Evolutionary conservation across 2,329 filamentous ascomycete genomes (phyloP).

Genomic region (Aspergillus alliaceus): DNA sequence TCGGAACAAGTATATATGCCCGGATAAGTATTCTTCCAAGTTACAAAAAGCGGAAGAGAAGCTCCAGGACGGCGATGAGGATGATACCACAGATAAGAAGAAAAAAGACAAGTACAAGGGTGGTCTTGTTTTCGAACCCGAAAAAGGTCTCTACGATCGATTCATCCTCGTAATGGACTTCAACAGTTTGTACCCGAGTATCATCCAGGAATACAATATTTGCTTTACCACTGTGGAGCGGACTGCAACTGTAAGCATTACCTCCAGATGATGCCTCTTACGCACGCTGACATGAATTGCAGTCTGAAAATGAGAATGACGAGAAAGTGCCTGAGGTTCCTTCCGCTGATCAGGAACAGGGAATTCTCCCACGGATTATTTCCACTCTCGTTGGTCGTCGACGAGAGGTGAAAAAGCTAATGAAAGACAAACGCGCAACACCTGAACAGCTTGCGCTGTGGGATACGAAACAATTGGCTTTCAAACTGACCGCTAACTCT

Average conservation of each 20-base stretch:
- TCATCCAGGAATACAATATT: constrained; percentile 99
- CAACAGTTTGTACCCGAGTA: constrained; percentile 97
- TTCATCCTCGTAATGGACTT: constrained; percentile 99
- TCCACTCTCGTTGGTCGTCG: constrained; percentile 85
- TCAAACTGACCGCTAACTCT: constrained; percentile 97
- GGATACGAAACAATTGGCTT: constrained; percentile 95
- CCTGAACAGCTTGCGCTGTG: constrained; percentile 85
- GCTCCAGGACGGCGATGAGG: constrained; percentile 63
- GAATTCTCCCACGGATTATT: constrained; percentile 87
- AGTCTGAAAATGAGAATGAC: constrained; percentile 67
- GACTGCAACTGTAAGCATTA: constrained; percentile 61
- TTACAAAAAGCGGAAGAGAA: constrained; percentile 74
- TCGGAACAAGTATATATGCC: constrained; percentile 95
- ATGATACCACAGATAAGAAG: constrained; percentile 69
- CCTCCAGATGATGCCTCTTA: background rate
- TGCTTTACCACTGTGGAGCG: constrained; percentile 98
- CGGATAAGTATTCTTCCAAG: constrained; percentile 85
- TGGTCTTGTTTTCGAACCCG: constrained; percentile 95
- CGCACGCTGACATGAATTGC: constrained; percentile 17
- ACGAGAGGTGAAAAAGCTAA: constrained; percentile 89
- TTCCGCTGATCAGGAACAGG: constrained; percentile 67
- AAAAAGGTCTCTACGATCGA: constrained; percentile 96
- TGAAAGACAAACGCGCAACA: constrained; percentile 91
- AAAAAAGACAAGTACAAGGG: constrained; percentile 99
- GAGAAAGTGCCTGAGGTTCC: constrained; percentile 89